Conservation (phyloP, 352 stramenopile species). For the Albugo candida region DNA sequence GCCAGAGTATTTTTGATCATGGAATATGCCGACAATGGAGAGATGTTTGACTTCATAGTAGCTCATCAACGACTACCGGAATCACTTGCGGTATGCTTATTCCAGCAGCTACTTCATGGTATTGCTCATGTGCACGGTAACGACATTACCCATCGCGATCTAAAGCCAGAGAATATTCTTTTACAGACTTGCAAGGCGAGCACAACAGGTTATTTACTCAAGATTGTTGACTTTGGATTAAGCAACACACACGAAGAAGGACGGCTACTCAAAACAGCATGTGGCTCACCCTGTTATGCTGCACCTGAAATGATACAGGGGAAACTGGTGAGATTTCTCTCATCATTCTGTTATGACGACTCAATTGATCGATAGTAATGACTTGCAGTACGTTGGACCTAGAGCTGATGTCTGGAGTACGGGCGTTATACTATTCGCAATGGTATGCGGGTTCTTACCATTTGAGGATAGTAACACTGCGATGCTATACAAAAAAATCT, state of each 20-base stretch:
- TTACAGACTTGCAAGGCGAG: constrained; percentile 29
- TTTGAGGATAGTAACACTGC: constrained; percentile 87
- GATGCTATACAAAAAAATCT: constrained; percentile 86
- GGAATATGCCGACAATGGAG: constrained; percentile 79
- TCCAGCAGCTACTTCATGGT: constrained; percentile 82
- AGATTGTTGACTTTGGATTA: constrained; percentile 87
- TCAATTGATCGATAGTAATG: constrained; percentile 1
- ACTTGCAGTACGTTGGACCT: constrained; percentile 39
- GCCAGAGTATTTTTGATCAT: constrained; percentile 85
- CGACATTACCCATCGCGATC: constrained; percentile 76
- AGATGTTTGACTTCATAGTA: constrained; percentile 94
- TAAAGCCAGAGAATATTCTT: constrained; percentile 86
- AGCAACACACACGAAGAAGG: constrained; percentile 77
- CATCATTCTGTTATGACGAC: background rate
- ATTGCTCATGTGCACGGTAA: constrained; percentile 81
- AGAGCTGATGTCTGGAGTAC: constrained; percentile 83
- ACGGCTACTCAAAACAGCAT: constrained; percentile 72
- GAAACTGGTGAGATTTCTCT: constrained; percentile 13
- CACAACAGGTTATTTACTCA: constrained; percentile 27
- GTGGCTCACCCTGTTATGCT: constrained; percentile 83
- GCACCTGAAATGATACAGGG: constrained; percentile 86
- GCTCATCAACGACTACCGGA: constrained; percentile 70
- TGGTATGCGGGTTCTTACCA: constrained; percentile 80
- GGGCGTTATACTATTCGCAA: constrained; percentile 84
- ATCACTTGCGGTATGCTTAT: constrained; percentile 53